Base-by-base conservation (phyloP, 2,329 filamentous ascomycete genomes). In the Aspergillus proliferans region DNA sequence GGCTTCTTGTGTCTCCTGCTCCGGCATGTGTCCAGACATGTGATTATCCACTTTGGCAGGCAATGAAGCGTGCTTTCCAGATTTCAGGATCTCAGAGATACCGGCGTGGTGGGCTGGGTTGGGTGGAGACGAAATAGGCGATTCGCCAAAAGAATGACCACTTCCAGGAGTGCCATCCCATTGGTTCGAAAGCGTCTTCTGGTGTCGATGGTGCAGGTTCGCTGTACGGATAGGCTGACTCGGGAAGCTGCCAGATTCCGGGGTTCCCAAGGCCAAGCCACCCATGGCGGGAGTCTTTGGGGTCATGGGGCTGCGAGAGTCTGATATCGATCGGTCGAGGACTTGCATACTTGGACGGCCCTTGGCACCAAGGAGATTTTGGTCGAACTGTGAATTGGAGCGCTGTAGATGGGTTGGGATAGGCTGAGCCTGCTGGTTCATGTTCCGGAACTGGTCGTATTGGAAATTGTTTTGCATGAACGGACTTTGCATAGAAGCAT, bases 401-500 rank as follows among this genome's bases (percentile, higher is more conserved):
- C 62, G 68, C 52, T 68, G 67, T 19, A 69, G 50, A 47, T 64
- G 68, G 30, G 38, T 50, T 61, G 57, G 62, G 52, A 60, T 67
- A 50, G 61, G 64, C 48, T 58, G 64, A 51, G 76, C 75, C 63
- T 79, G 77, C 63, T 76, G 77, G 47, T 86, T 84, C 61, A 75
- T 74, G 50, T 81, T 80, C 41, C 86, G 82, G 67, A 89, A 94
- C 56, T 90, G 87, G 33, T 78, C 78, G 62, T 87, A 86, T 70
- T 84, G 86, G 74, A 91, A 93, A 63, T 80, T 84, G 58, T 73
- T 75, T 47, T 86, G 82, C 39, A 87, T 80, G 62, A 90, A 96
- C 0, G 92, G 92, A 61, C 90, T 96, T 63, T 94, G 88, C 52
- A 95, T 92, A 5, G 92, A 90, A 47, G 89, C 86, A 46, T 97